A percentile compares a stretch with the other conserved stretches of the same genome.
Conservation (phyloP, 306 rosid species). For the Trichosanthes truncata region DNA sequence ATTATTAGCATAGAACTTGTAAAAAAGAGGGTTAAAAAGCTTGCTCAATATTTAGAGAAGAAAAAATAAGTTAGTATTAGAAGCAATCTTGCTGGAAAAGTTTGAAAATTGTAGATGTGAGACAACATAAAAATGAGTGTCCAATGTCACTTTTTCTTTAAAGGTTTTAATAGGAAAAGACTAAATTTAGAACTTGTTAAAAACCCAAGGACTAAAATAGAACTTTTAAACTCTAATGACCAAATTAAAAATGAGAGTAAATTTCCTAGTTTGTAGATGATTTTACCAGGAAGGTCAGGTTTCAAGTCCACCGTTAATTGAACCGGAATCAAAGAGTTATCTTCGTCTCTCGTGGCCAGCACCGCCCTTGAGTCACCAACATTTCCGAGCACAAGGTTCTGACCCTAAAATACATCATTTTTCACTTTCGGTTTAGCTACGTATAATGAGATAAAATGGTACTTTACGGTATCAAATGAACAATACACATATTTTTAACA, state of each 20-base stretch:
- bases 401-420: slow-evolving; percentile 17
- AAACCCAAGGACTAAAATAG: background rate
- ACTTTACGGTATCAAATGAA: background rate
- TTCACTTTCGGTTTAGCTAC: background rate
- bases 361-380: slow-evolving; percentile 51
- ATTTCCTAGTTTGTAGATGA: background rate
- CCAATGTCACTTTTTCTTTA: background rate
- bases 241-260: background rate
- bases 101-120: background rate
- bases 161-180: background rate
- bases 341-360: slow-evolving; percentile 33
- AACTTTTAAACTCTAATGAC: background rate
- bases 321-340: slow-evolving; percentile 27
- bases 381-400: slow-evolving; percentile 36
- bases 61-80: background rate
- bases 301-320: slow-evolving; percentile 45
- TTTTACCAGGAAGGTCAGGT: slow-evolving; percentile 46
- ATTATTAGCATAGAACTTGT: background rate
- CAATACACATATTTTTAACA: background rate
- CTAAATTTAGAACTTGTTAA: background rate
- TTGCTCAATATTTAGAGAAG: background rate
- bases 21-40: background rate
- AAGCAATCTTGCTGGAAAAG: background rate
- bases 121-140: background rate
- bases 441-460: background rate